These are phyloP conservation scores for Lactifluus echinatus DNA, from an alignment of 768 basidiomycete genomes.

Conservation along the genomic window DNA sequence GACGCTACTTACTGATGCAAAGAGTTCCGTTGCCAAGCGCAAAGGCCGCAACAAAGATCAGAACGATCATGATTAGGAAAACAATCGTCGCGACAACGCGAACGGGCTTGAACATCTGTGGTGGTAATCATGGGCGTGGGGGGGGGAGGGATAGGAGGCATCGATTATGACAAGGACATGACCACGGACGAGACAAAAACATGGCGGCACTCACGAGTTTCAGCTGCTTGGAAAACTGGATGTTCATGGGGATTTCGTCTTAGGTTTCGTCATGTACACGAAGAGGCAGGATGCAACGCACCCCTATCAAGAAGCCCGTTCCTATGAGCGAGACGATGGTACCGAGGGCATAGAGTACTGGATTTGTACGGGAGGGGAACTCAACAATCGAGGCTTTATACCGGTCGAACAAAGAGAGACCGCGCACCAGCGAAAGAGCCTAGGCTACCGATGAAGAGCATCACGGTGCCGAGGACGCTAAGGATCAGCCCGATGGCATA, in stretches of 20 bases:
- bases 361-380: background rate
- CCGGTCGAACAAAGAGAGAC: background rate
- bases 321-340: constrained; percentile 76
- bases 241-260: background rate
- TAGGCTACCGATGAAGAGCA: constrained; percentile 65
- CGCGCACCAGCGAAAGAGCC: constrained; percentile 66
- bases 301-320: constrained; percentile 87
- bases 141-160: background rate
- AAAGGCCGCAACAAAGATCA: constrained; percentile 84
- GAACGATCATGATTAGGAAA: constrained; percentile 67
- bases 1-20: constrained; percentile 48
- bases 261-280: background rate
- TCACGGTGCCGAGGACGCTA: constrained; percentile 68
- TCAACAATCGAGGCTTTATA: background rate
- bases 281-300: constrained; percentile 33
- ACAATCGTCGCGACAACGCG: constrained; percentile 75
- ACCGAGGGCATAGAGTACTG: constrained; percentile 78
- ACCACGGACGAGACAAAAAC: background rate
- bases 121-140: background rate
- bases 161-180: background rate
- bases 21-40: constrained; percentile 58
- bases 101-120: constrained; percentile 93
- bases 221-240: constrained; percentile 76
- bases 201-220: constrained; percentile 51
- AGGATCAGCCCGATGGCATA: constrained; percentile 66